Conservation (phyloP, 2,329 filamentous ascomycete species). For the Coniochaeta sp. region DNA sequence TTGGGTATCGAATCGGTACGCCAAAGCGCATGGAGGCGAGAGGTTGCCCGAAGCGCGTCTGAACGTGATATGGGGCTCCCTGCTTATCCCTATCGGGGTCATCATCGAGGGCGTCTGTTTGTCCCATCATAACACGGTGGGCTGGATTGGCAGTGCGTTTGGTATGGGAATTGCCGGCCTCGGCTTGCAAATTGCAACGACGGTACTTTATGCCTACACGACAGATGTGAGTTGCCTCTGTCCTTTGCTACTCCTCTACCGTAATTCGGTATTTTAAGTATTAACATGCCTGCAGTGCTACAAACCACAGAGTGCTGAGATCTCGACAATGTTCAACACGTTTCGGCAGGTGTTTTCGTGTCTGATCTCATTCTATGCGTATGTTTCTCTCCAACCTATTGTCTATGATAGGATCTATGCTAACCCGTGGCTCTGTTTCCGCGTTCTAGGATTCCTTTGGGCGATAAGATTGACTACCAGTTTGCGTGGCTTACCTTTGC, state of each 20-base stretch:
- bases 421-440: background rate
- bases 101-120: conserved; percentile 17
- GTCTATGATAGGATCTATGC: background rate
- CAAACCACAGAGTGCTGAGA: conserved; percentile 25
- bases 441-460: conserved; percentile 14
- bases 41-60: conserved; percentile 23
- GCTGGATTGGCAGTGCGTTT: conserved; percentile 24
- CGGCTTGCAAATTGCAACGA: conserved; percentile 26
- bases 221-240: conserved; percentile 16
- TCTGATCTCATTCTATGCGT: conserved; percentile 24
- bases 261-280: background rate
- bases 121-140: conserved; percentile 20
- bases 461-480: conserved; percentile 17
- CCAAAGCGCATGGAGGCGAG: conserved; percentile 17
- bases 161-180: conserved; percentile 26
- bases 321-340: conserved; percentile 23
- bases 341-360: conserved; percentile 23
- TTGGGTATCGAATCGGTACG: conserved; percentile 18
- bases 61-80: conserved; percentile 20
- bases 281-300: conserved; percentile 16
- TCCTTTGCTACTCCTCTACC: background rate
- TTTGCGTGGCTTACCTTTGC: conserved; percentile 22
- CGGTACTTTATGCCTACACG: conserved; percentile 24
- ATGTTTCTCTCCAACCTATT: background rate
- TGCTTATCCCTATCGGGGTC: conserved; percentile 17